phyloP scores from a whole-genome alignment of 352 stramenopile genomes.

The Phytophthora melonis region DNA sequence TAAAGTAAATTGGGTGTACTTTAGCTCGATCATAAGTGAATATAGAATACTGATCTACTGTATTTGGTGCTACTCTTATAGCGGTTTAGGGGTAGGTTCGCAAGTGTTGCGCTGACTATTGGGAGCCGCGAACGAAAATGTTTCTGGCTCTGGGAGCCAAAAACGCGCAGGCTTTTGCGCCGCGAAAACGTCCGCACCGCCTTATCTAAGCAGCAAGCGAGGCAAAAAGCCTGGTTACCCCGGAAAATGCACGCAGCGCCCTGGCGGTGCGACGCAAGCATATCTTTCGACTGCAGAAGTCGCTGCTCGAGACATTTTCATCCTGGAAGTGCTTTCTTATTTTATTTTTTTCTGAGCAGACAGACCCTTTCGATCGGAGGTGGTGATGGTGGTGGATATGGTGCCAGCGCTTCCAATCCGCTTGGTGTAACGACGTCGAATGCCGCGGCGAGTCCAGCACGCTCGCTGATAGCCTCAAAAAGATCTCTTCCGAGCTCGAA shows the following conservation, averaged over 20 bases:
- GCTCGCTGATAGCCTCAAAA: background rate
- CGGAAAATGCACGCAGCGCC: too few species aligned
- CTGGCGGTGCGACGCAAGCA: background rate
- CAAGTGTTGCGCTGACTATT: background rate
- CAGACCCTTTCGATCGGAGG: too few species aligned
- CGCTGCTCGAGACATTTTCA: background rate
- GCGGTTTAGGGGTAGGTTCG: too few species aligned
- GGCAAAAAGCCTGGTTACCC: background rate
- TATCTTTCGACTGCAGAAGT: background rate
- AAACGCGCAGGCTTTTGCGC: background rate
- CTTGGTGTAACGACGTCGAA: background rate
- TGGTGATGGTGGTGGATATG: too few species aligned
- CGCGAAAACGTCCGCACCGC: background rate
- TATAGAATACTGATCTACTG: too few species aligned
- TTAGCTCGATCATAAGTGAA: too few species aligned
- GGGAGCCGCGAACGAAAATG: background rate
- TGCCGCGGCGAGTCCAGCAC: background rate
- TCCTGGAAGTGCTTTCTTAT: too few species aligned
- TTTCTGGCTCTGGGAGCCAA: background rate
- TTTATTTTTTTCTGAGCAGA: too few species aligned
- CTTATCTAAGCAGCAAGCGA: background rate
- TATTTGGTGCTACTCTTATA: too few species aligned
- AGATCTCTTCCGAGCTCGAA: background rate
- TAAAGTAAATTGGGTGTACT: too few species aligned
- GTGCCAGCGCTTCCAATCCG: background rate